Evolutionary conservation across 73 alveolate species (phyloP), one percentile per base, ranked within the genome.

Genomic region (Loxodes magnus): DNA sequence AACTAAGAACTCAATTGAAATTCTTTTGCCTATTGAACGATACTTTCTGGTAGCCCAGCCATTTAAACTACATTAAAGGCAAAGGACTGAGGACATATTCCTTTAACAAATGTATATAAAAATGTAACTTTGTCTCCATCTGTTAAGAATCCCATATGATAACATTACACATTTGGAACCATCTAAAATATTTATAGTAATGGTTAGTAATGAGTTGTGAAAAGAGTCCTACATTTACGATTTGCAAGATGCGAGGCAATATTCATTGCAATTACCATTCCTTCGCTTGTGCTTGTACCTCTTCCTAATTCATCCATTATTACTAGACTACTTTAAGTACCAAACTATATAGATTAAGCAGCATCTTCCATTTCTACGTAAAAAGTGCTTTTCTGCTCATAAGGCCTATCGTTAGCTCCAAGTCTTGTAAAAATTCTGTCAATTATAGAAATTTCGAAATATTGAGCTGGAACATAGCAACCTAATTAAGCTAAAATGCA

Each of bases 121-220:
- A n/a, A n/a, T n/a, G n/a, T n/a, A n/a, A n/a, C n/a, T n/a, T n/a
- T n/a, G n/a, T n/a, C n/a, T n/a, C n/a, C n/a, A n/a, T n/a, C n/a
- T n/a, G n/a, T n/a, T n/a, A n/a, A n/a, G n/a, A n/a, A n/a, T n/a
- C n/a, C n/a, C n/a, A n/a, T n/a, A n/a, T n/a, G n/a, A n/a, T n/a
- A n/a, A n/a, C n/a, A n/a, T n/a, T n/a, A n/a, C n/a, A n/a, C n/a
- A n/a, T n/a, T n/a, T n/a, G n/a, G n/a, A n/a, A n/a, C n/a, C n/a
- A n/a, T n/a, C n/a, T n/a, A n/a, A n/a, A n/a, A n/a, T n/a, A n/a
- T n/a, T n/a, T n/a, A n/a, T n/a, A n/a, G n/a, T n/a, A n/a, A n/a
- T n/a, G n/a, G n/a, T n/a, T 92, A 97, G 72, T 92, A 92, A 63
- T 92, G 98, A 34, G 98, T 92, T 7, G 98, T 66, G 68, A 88